phyloP scores from a whole-genome alignment of 2,329 filamentous ascomycete species.

The Aspergillus niger region DNA sequence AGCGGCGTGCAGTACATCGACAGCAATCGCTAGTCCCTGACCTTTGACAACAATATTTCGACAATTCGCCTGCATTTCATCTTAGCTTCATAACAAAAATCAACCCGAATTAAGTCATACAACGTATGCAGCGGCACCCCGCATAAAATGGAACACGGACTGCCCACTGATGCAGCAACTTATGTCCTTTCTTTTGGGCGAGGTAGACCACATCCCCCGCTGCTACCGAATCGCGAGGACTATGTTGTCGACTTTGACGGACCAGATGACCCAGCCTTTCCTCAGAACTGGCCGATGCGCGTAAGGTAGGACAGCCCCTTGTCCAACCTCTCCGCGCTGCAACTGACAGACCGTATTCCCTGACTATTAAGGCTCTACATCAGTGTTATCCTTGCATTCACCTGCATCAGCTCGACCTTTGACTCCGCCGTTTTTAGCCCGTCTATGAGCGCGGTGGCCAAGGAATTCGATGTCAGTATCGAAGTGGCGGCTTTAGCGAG shows the following conservation, averaged over 20 bases:
- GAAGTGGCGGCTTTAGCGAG: neutral
- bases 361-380: neutral
- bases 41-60: no score
- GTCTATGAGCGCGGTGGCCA: neutral
- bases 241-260: conserved; percentile 58
- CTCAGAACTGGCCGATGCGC: conserved; percentile 53
- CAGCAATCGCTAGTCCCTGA: no score
- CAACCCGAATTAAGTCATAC: neutral
- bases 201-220: conserved; percentile 38
- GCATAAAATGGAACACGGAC: neutral
- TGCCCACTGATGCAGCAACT: neutral
- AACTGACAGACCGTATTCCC: neutral
- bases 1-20: no score
- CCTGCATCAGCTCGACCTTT: neutral
- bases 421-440: neutral
- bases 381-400: neutral
- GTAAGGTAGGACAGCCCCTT: conserved; percentile 40
- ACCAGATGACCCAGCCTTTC: conserved; percentile 50
- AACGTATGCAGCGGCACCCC: no score
- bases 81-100: neutral
- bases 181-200: neutral
- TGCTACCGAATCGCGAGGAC: conserved; percentile 49
- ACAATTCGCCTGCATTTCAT: no score
- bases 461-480: neutral
- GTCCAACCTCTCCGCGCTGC: neutral